Evolutionary conservation across 129 eudicot species (phyloP), one percentile per base, ranked within the genome.

Genomic region (Tagetes patula): DNA sequence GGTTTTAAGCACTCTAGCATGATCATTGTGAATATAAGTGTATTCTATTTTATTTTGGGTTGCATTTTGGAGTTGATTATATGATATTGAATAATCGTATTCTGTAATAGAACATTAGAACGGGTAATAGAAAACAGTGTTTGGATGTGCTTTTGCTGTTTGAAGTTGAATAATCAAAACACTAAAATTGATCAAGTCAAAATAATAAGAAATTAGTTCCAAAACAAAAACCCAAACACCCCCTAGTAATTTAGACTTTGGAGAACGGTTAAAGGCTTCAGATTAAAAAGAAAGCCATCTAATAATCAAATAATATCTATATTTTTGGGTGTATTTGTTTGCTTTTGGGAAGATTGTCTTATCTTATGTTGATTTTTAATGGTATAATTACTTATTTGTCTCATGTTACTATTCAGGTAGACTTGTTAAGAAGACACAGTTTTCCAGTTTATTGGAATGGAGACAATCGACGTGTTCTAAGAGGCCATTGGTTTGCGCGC

Each of bases 401-500:
- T 56, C 14, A 70, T 70, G 56, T 70, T 39, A 55, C 42, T 56
- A 49, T 42, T 84, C 86, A 93, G 98, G 99, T 95, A 70, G 99
- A 95, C 83, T 88, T 95, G 76, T 81, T 88, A 46, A 86, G 84
- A 75, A 86, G 99, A 71, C 94, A 95, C 61, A 82, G 97, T 77
- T 95, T 95, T 77, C 99, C 99, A 62, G 99, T 95, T 69, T 95
- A 95, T 69, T 95, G 99, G 99, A 86, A 82, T 82, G 99, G 99
- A 77, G 99, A 95, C 68, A 87, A 90, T 82, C 82, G 99, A 49
- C 95, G 99, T 65, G 99, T 95, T 56, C 77, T 95, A 64, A 84
- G 99, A 82, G 99, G 99, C 78, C 99, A 95, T 65, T 95, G 99
- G 99, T 95, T 90, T 85, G 99, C 99, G 73, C 90, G 90, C 58